A percentile compares a stretch with the other conserved stretches of the same genome.
Conservation (phyloP, 2,329 filamentous ascomycete species). For the Emmonsiellopsis sp. region DNA sequence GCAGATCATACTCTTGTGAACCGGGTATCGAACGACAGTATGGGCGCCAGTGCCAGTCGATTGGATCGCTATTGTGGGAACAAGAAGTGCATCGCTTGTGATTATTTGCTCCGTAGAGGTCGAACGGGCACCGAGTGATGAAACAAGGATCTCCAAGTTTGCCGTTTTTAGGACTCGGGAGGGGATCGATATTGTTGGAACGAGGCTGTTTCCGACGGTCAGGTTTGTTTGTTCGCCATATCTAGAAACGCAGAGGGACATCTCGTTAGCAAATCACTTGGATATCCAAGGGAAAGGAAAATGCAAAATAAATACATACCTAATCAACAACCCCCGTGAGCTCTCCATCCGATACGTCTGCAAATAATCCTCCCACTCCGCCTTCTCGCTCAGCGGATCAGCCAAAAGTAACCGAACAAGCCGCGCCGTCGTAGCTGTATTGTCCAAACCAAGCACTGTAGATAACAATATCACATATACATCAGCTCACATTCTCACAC, state of each 20-base stretch:
- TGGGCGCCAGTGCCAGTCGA: slow-evolving; percentile 55
- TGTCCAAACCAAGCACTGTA: slow-evolving; percentile 43
- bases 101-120: slow-evolving; percentile 41
- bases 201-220: slow-evolving; percentile 39
- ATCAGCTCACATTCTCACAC: background rate
- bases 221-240: slow-evolving; percentile 46
- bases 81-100: slow-evolving; percentile 57
- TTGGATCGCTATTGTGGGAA: slow-evolving; percentile 64
- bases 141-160: slow-evolving; percentile 53
- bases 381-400: slow-evolving; percentile 56
- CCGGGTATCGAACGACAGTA: slow-evolving; percentile 65
- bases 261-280: background rate
- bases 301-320: slow-evolving; percentile 37
- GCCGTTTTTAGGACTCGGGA: slow-evolving; percentile 47
- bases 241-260: slow-evolving; percentile 26
- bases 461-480: slow-evolving; percentile 1
- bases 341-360: slow-evolving; percentile 39
- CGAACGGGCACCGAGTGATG: slow-evolving; percentile 41
- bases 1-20: slow-evolving; percentile 72
- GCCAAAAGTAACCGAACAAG: slow-evolving; percentile 62
- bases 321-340: slow-evolving; percentile 53
- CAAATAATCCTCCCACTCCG: slow-evolving; percentile 59
- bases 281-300: slow-evolving; percentile 56
- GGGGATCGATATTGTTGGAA: slow-evolving; percentile 48
- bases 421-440: slow-evolving; percentile 42